Evolutionary conservation across 345 rosid genomes (phyloP).

Genomic region (Melaleuca quinquenervia): DNA sequence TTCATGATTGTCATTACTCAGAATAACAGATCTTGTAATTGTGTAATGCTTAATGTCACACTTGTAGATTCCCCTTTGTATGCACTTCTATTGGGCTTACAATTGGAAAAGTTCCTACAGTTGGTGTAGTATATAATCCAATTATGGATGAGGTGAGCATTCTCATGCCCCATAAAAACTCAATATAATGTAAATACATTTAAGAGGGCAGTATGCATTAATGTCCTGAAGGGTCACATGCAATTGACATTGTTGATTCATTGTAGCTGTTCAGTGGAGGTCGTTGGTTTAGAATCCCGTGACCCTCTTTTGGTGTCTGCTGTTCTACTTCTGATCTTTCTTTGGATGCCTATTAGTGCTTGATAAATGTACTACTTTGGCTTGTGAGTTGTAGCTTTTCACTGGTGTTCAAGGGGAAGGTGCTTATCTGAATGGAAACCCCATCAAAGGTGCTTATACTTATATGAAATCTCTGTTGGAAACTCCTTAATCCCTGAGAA

Average conservation of each 20-base stretch:
- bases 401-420: slow-evolving; percentile 71
- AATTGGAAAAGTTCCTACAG: slow-evolving; percentile 62
- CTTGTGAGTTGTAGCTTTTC: slow-evolving; percentile 42
- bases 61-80: slow-evolving; percentile 69
- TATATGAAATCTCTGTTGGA: neutral
- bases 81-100: slow-evolving; percentile 96
- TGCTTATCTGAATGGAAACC: slow-evolving; percentile 71
- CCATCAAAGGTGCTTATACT: slow-evolving; percentile 52
- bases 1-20: neutral
- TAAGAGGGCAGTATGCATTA: neutral
- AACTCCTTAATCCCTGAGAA: neutral
- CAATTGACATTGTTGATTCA: neutral
- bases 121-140: slow-evolving; percentile 92
- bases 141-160: slow-evolving; percentile 77
- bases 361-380: neutral
- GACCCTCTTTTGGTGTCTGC: neutral
- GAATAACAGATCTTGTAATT: neutral
- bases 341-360: neutral
- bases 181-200: neutral
- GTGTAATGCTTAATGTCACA: neutral
- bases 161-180: neutral
- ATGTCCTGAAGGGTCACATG: neutral
- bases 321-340: neutral
- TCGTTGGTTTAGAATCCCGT: neutral
- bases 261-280: neutral